A percentile compares a stretch with the other conserved stretches of the same genome.
Evolutionary conservation across 345 rosid genomes (phyloP).

Genomic region (Anastatica hierochuntica): DNA sequence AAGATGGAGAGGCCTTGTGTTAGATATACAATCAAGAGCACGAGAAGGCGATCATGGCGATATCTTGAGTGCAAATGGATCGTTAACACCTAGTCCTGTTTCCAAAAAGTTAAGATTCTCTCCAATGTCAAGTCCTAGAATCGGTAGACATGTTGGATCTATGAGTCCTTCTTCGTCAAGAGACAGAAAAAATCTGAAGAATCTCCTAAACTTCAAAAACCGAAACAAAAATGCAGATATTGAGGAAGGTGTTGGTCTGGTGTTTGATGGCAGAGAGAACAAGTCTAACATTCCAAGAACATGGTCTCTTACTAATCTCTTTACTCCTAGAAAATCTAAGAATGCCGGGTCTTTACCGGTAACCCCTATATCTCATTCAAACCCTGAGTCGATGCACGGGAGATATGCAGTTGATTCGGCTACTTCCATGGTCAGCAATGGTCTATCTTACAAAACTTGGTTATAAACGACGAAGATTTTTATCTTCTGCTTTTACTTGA

Average conservation of each 20-base stretch:
- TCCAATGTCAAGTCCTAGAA: constrained; percentile 56
- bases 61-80: no score
- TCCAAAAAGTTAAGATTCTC: constrained; percentile 62
- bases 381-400: constrained; percentile 77
- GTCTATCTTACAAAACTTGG: background rate
- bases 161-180: constrained; percentile 48
- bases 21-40: no score
- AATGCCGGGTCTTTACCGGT: constrained; percentile 56
- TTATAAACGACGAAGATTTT: background rate
- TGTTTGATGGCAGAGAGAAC: constrained; percentile 41
- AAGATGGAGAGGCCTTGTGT: constrained; percentile 21
- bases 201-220: constrained; percentile 51
- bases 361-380: constrained; percentile 60
- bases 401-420: constrained; percentile 29
- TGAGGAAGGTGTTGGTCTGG: constrained; percentile 64
- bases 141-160: constrained; percentile 28
- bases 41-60: no score
- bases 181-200: constrained; percentile 33
- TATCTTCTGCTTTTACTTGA: background rate
- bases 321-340: constrained; percentile 38
- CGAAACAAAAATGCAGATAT: constrained; percentile 38
- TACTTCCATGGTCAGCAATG: constrained; percentile 33
- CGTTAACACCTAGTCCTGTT: constrained; percentile 40
- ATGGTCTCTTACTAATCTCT: constrained; percentile 51
- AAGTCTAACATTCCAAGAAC: constrained; percentile 39